Evolutionary conservation across 176 grass and related monocot genomes (phyloP).

Genomic region (Musa beccarii): DNA sequence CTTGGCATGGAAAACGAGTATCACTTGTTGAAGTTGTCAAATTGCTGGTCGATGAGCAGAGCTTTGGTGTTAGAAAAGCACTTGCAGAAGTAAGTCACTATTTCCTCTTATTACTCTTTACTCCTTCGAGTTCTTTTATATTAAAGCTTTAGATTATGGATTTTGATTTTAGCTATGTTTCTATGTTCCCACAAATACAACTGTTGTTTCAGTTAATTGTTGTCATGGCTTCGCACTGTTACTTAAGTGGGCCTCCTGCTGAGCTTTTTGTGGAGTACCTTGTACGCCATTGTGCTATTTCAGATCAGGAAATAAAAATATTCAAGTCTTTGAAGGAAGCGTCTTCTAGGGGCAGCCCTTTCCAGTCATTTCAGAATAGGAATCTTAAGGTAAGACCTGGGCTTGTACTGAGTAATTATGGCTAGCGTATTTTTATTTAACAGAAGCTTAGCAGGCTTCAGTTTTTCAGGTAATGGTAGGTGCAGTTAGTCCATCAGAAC

Average conservation of each 20-base stretch:
- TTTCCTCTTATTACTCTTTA: not conserved
- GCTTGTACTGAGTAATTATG: slow-evolving; percentile 5
- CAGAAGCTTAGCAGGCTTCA: not conserved
- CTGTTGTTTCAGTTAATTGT: slow-evolving; percentile 74
- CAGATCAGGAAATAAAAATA: slow-evolving; percentile 54
- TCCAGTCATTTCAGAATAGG: slow-evolving; percentile 54
- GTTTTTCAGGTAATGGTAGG: slow-evolving; percentile 53
- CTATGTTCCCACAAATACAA: not conserved
- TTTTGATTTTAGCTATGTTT: not conserved
- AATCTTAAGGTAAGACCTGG: slow-evolving; percentile 51
- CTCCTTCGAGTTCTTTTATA: not conserved
- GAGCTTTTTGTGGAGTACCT: slow-evolving; percentile 80
- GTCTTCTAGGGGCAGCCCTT: slow-evolving; percentile 53
- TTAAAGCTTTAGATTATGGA: not conserved
- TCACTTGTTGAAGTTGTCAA: slow-evolving; percentile 81
- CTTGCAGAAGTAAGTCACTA: slow-evolving; percentile 54
- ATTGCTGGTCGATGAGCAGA: slow-evolving; percentile 72
- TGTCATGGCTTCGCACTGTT: slow-evolving; percentile 98
- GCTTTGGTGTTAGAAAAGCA: slow-evolving; percentile 68
- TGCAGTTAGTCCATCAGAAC: slow-evolving; percentile 58
- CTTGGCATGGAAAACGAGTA: slow-evolving; percentile 77
- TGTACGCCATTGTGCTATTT: slow-evolving; percentile 73
- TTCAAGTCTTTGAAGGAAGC: slow-evolving; percentile 26
- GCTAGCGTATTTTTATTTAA: not conserved
- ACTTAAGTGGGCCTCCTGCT: slow-evolving; percentile 68